Base-by-base conservation (phyloP, 2,329 filamentous ascomycete species). In the Colletotrichum liriopes region DNA sequence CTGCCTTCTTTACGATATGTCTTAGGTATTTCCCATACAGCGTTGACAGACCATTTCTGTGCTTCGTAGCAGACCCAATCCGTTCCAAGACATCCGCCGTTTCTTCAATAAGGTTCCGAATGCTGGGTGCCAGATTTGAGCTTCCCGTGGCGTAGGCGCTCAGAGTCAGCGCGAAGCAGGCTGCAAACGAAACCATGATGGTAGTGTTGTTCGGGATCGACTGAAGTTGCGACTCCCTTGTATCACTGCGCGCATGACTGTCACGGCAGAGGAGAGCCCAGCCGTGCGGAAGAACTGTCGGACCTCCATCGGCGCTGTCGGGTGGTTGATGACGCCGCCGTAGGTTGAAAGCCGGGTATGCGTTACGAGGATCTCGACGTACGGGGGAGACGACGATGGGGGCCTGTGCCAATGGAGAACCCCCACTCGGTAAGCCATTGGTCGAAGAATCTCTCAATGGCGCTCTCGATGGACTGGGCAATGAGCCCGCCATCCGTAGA, bases 121-220 rank as follows among this genome's bases (percentile, higher is more conserved):
- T 89, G 74, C 90, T 92, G 0, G 90, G 89, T 0, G 90, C 90
- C 0, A 93, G 79, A 63, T 87, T 87, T 0, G 88, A 90, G 68
- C 85, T 87, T 37, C 87, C 89, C 0, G 87, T 85, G 3, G 89
- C 86, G 59, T 89, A 88, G 0, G 89, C 86, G 74, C 90, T 91
- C 5, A 93, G 84, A 12, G 89, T 88, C n/a, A 93, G 80, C 0
- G 91, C 91, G 73, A 92, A 93, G 76, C 90, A 93, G 5, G 91
- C 91, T 0, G 92, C 92, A 74, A 93, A 94, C 1, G 92, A 93
- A 16, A 94, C 93, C 93, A 94, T 94, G 74, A 94, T 93, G 67
- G 92, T 89, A 0, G 92, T 93, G 75, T 94, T 94, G 80, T 94
- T 94, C 0, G 92, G 92, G 92, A 94, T 94, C 0, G 92, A 93